Percentiles rank a stretch among this genome's conserved stretches.
phyloP scores from a whole-genome alignment of 495 filamentous ascomycete genomes.

The Xylaria bambusicola region DNA sequence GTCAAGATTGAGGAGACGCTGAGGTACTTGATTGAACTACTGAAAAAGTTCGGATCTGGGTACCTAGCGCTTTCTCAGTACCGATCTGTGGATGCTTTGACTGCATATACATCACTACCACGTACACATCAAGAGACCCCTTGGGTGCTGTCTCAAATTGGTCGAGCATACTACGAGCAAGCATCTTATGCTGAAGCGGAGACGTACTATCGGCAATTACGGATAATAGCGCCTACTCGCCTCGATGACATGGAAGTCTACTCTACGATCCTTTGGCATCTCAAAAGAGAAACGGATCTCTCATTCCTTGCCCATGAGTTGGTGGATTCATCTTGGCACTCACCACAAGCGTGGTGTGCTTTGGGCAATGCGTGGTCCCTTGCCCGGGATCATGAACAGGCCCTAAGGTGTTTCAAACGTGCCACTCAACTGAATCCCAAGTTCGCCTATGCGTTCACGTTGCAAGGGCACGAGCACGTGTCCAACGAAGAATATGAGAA shows the following conservation, averaged over 20 bases:
- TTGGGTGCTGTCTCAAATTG: slow-evolving; percentile 91
- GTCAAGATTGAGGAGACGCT: slow-evolving; percentile 74
- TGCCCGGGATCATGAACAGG: slow-evolving; percentile 92
- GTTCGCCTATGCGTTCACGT: slow-evolving; percentile 92
- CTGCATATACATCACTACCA: slow-evolving; percentile 67
- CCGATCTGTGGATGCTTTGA: slow-evolving; percentile 72
- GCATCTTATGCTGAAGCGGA: slow-evolving; percentile 82
- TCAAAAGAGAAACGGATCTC: slow-evolving; percentile 87
- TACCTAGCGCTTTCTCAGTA: slow-evolving; percentile 78
- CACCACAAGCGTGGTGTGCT: slow-evolving; percentile 93
- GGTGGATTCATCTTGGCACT: slow-evolving; percentile 79
- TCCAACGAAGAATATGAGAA: slow-evolving; percentile 97
- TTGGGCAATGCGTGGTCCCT: slow-evolving; percentile 94
- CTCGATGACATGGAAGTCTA: slow-evolving; percentile 96
- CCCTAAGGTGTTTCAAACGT: slow-evolving; percentile 90
- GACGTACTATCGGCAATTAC: slow-evolving; percentile 76
- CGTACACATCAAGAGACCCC: slow-evolving; percentile 83
- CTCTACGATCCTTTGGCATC: slow-evolving; percentile 94
- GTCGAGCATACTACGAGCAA: slow-evolving; percentile 85
- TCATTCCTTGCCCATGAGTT: slow-evolving; percentile 90
- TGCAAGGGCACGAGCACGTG: slow-evolving; percentile 97
- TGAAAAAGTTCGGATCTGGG: slow-evolving; percentile 78
- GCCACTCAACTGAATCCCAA: slow-evolving; percentile 86
- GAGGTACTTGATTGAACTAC: slow-evolving; percentile 73
- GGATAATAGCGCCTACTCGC: slow-evolving; percentile 71